Conservation (phyloP, 495 filamentous ascomycete genomes). For the Neurospora tetrasperma region DNA sequence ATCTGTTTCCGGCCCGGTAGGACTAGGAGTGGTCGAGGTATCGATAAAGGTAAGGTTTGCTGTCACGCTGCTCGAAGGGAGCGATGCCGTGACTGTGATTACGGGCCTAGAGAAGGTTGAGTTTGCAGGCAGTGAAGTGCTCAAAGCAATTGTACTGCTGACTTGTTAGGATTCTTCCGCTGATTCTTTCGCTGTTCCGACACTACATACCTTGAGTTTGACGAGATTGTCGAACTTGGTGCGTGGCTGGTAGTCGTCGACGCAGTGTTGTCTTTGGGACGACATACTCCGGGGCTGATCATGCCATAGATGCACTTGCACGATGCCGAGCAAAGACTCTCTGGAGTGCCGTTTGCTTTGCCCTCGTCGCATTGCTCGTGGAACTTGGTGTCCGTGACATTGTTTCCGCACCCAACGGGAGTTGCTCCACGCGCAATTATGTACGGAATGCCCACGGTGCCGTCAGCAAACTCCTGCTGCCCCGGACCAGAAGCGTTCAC, state of each 20-base stretch:
- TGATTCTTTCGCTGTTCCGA: too few relatives aligned
- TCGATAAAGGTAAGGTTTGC: neutral
- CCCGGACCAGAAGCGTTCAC: constrained; percentile 29
- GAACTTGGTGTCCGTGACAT: constrained; percentile 26
- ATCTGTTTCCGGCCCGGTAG: neutral
- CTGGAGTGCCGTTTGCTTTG: constrained; percentile 23
- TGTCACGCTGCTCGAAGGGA: constrained; percentile 3
- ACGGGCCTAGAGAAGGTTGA: neutral
- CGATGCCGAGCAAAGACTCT: constrained; percentile 30
- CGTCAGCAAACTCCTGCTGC: constrained; percentile 31
- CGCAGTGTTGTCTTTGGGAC: constrained; percentile 8
- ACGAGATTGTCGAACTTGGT: constrained; percentile 6
- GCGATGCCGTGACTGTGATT: constrained; percentile 7
- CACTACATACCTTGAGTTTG: constrained; percentile 14
- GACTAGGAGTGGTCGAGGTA: neutral
- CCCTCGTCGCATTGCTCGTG: constrained; percentile 40
- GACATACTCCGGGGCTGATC: constrained; percentile 19
- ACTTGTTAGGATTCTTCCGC: neutral
- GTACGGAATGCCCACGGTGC: constrained; percentile 35
- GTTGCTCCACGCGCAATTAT: constrained; percentile 41
- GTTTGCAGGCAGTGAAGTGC: constrained; percentile 4
- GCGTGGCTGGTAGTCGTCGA: constrained; percentile 8
- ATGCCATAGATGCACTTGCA: constrained; percentile 29
- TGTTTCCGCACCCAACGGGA: constrained; percentile 37
- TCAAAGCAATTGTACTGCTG: constrained; percentile 2